Percentiles rank a stretch among this genome's conserved stretches.
Conservation (phyloP, 441 rosid species). For the Adansonia grandidieri region DNA sequence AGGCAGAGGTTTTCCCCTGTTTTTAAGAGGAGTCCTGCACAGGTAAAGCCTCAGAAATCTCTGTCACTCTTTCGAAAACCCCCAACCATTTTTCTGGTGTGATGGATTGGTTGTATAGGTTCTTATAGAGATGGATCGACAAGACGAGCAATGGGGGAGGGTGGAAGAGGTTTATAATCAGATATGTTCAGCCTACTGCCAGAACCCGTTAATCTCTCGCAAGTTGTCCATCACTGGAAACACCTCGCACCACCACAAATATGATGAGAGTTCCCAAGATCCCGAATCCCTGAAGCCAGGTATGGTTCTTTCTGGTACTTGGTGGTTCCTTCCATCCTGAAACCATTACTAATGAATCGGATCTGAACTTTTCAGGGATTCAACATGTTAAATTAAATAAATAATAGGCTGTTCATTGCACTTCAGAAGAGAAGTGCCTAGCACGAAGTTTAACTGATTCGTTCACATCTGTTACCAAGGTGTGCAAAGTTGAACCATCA, state of each 20-base stretch:
- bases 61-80: not conserved
- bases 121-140: conserved; percentile 81
- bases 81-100: conserved; percentile 19
- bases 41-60: conserved; percentile 46
- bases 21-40: conserved; percentile 15
- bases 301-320: conserved; percentile 27
- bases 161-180: conserved; percentile 54
- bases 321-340: conserved; percentile 13
- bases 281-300: conserved; percentile 49
- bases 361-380: conserved; percentile 43
- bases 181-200: conserved; percentile 69
- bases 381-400: conserved; percentile 40
- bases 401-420: conserved; percentile 33
- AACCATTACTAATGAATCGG: conserved; percentile 2
- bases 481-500: not conserved
- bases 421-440: conserved; percentile 25
- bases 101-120: conserved; percentile 45
- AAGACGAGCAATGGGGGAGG: conserved; percentile 62
- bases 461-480: not conserved
- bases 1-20: too few relatives aligned
- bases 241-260: conserved; percentile 17
- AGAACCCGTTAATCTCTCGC: conserved; percentile 44
- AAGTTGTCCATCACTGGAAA: conserved; percentile 28
- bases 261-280: conserved; percentile 24
- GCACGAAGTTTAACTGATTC: not conserved